Evolutionary conservation across 2,329 filamentous ascomycete species (phyloP).

Genomic region (Zasmidium citrigriseum): DNA sequence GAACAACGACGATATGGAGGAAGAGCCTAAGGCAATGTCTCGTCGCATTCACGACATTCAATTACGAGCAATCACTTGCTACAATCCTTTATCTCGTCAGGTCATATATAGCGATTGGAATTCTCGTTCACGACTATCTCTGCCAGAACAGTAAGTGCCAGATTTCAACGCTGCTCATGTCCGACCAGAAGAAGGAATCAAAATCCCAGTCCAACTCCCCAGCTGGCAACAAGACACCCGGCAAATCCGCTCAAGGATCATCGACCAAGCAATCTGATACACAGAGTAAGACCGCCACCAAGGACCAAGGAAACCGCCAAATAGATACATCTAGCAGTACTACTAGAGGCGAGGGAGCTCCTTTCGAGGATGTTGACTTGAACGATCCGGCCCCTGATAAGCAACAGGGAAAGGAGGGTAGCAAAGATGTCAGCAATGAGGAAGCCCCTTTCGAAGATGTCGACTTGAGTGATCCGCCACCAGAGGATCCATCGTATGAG

Average conservation of each 20-base stretch:
- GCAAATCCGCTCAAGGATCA: not conserved
- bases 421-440: not conserved
- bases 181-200: not conserved
- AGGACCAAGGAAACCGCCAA: too few relatives aligned
- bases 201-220: not conserved
- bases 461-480: conserved; percentile 9
- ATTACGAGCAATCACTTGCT: too few relatives aligned
- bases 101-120: not conserved
- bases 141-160: not conserved
- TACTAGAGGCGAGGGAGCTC: not conserved
- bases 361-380: conserved; percentile 17
- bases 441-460: conserved; percentile 11
- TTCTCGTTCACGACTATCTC: not conserved
- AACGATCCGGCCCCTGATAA: not conserved
- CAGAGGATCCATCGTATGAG: conserved; percentile 17
- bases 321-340: too few relatives aligned
- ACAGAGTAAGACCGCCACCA: too few relatives aligned
- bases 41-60: too few relatives aligned
- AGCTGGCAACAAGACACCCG: too few relatives aligned
- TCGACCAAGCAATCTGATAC: not conserved
- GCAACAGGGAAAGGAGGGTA: not conserved
- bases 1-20: too few relatives aligned
- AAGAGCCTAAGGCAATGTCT: too few relatives aligned
- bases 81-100: not conserved
- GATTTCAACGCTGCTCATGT: not conserved